Evolutionary conservation across 257 asterid species (phyloP).

Genomic region (Fraxinus excelsior): DNA sequence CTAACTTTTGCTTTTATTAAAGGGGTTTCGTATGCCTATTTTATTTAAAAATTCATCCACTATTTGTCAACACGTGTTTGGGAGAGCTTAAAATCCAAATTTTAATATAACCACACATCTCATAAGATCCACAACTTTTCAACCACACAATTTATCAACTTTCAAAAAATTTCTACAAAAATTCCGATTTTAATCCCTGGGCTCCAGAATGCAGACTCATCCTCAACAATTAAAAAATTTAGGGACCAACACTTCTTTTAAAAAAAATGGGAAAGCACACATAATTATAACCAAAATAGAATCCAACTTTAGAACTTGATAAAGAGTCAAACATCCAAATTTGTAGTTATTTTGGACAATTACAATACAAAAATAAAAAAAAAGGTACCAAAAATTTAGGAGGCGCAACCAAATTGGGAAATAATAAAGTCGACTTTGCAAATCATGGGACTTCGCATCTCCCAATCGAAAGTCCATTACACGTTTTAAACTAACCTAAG

Average conservation of each 20-base stretch:
- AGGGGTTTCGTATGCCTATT: too few species aligned
- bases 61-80: too few species aligned
- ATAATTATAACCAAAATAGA: background rate
- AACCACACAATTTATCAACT: too few species aligned
- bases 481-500: slow-evolving; percentile 35
- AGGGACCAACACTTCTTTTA: too few species aligned
- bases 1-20: too few species aligned
- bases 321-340: slow-evolving; percentile 25
- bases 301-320: background rate
- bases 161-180: too few species aligned
- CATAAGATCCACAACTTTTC: background rate
- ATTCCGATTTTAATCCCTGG: too few species aligned
- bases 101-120: too few species aligned
- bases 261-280: background rate
- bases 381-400: slow-evolving; percentile 34
- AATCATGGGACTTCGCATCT: slow-evolving; percentile 32
- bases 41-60: too few species aligned
- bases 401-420: slow-evolving; percentile 34
- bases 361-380: slow-evolving; percentile 31
- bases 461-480: slow-evolving; percentile 30
- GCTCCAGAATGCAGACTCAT: too few species aligned
- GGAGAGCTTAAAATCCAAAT: too few species aligned
- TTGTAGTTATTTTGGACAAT: slow-evolving; percentile 35
- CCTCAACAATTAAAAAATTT: too few species aligned
- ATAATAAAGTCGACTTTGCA: slow-evolving; percentile 30